Evolutionary conservation across 495 filamentous ascomycete genomes (phyloP).

Genomic region (Pyrenula aspistea): DNA sequence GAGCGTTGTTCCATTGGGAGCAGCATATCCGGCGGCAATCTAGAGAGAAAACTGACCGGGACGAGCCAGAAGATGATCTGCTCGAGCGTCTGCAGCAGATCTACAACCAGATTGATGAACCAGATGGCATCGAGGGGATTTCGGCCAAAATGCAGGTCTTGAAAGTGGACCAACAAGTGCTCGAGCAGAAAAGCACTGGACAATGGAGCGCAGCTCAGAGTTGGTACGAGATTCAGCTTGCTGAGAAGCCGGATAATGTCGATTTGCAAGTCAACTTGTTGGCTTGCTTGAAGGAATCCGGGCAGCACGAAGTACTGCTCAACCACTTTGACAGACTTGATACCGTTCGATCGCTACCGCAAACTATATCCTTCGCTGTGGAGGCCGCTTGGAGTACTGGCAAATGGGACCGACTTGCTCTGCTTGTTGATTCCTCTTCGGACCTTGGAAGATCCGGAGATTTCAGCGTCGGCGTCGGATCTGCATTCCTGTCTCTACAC

Average conservation of each 20-base stretch:
- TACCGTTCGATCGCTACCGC: conserved; percentile 31
- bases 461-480: conserved; percentile 74
- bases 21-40: conserved; percentile 59
- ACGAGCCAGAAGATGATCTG: conserved; percentile 29
- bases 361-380: conserved; percentile 65
- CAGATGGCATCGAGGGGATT: conserved; percentile 91
- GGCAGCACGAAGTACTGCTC: conserved; percentile 71
- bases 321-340: conserved; percentile 73
- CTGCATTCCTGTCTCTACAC: conserved; percentile 54
- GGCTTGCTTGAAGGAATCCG: conserved; percentile 82
- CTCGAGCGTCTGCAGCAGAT: conserved; percentile 78
- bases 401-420: conserved; percentile 64
- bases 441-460: conserved; percentile 38
- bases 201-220: conserved; percentile 95
- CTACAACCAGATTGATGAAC: conserved; percentile 94
- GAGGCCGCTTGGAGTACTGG: conserved; percentile 87
- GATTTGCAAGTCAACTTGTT: conserved; percentile 75
- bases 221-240: conserved; percentile 87
- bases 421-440: conserved; percentile 30
- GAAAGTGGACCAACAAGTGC: conserved; percentile 79
- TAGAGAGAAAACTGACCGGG: conserved; percentile 17
- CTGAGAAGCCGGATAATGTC: conserved; percentile 60
- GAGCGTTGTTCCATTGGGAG: conserved; percentile 89
- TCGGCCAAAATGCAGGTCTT: conserved; percentile 71
- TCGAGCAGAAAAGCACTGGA: conserved; percentile 87